Conservation (phyloP, 2,329 filamentous ascomycete genomes). For the Zymoseptoria ardabiliae region DNA sequence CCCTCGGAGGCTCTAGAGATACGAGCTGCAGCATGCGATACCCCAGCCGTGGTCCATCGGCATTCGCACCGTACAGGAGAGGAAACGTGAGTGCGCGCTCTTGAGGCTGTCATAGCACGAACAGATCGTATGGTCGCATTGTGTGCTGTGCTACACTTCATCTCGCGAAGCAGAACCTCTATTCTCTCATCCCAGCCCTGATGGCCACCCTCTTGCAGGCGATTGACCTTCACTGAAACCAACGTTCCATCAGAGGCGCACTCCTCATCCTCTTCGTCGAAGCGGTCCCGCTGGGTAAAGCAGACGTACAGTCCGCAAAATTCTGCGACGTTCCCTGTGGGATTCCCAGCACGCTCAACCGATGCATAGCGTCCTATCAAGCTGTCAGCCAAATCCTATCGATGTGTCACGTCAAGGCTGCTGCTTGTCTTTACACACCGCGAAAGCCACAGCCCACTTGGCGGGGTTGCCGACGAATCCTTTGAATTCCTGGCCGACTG, state of each 20-base stretch:
- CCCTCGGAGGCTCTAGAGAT: no score
- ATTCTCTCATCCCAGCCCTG: no score
- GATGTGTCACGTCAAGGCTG: no score
- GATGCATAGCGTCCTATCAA: constrained; percentile 11
- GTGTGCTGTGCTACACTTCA: no score
- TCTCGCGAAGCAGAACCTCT: no score
- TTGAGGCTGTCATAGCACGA: no score
- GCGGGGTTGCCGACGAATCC: constrained; percentile 8
- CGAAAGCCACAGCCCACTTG: constrained; percentile 12
- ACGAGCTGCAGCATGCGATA: no score
- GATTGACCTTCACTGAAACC: not conserved
- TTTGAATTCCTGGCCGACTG: constrained; percentile 4
- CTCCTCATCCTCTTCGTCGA: not conserved
- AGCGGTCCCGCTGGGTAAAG: not conserved
- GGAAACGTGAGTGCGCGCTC: no score
- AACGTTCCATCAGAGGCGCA: not conserved
- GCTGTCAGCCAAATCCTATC: not conserved
- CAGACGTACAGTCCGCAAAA: constrained; percentile 18
- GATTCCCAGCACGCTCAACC: constrained; percentile 20
- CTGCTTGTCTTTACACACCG: not conserved
- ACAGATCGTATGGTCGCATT: no score
- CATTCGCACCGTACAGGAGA: no score
- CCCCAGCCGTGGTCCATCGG: no score
- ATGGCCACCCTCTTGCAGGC: not conserved
- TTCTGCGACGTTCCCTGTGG: constrained; percentile 4